Evolutionary conservation across 108 stramenopile species (phyloP), one percentile per base, ranked within the genome.

Genomic region (Skeletonema marinoi): DNA sequence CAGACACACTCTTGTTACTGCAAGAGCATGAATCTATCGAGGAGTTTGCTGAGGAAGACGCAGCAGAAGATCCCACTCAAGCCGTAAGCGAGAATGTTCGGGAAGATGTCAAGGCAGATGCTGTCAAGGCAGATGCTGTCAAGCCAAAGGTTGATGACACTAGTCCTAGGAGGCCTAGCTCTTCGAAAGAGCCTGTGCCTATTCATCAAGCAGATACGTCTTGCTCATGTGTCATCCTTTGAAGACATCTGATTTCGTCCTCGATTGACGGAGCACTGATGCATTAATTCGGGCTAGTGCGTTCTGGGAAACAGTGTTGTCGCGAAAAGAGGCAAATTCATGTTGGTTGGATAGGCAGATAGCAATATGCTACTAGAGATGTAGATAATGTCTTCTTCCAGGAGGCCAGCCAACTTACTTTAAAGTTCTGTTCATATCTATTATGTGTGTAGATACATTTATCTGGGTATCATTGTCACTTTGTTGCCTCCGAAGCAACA

Each of bases 221-320:
- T 29, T 56, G 54, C 54, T 56, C 54, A 25, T 56, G 54, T 56
- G 54, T 56, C 54, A 56, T 56, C 21, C 54, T 56, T 25, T 56
- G 25, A 56, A 25, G 25, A 56, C 16, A 29, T 56, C 50, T 56
- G 54, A 25, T 10, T 56, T 9, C 21, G 9, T 56, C 16, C 25
- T n/a, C 54, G 44, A 46, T n/a, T 5, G 42, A 44, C 3, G 44
- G 3, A 4, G 11, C 3, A 5, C 44, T 46, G n/a, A 46, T 46
- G 16, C 5, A 46, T 16, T n/a, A n/a, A 56, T 56, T 25, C 29
- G 44, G 39, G 39, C 39, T 12, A 46, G 44, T n/a, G 16, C 44
- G 41, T n/a, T 11, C 44, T 5, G 44, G 44, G 44, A 46, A 46
- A 46, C 11, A 12, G 44, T 46, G 16, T n/a, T 46, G 16, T n/a